A percentile compares a stretch with the other conserved stretches of the same genome.
Evolutionary conservation across 2,329 filamentous ascomycete species (phyloP).

Genomic region (Ophioceras dolichostomum): DNA sequence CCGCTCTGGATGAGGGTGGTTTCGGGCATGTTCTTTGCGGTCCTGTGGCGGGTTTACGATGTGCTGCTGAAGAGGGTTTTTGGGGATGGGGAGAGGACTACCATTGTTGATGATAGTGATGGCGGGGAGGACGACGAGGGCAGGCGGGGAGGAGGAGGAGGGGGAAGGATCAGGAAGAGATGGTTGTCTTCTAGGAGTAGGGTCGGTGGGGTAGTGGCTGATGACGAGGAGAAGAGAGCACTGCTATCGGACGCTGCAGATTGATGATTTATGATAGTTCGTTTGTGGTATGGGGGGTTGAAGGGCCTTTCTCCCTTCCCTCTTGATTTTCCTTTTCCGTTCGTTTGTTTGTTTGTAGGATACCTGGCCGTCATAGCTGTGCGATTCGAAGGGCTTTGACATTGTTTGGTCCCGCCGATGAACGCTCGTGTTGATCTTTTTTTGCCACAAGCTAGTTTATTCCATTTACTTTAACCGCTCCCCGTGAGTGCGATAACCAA

Average conservation of each 20-base stretch:
- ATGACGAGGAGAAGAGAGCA: constrained; percentile 7
- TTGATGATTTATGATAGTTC: neutral
- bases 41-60: constrained; percentile 34
- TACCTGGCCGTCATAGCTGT: too few species aligned
- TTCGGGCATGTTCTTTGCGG: constrained; percentile 37
- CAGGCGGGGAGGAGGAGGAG: neutral
- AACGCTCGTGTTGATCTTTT: too few species aligned
- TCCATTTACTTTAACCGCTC: too few species aligned
- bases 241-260: neutral
- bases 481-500: too few species aligned
- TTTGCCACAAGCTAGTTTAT: too few species aligned
- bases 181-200: too few species aligned
- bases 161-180: constrained; percentile 1
- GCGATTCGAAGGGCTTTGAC: too few species aligned
- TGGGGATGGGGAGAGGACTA: constrained; percentile 75
- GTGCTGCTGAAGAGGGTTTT: constrained; percentile 45
- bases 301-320: neutral
- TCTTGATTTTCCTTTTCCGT: neutral
- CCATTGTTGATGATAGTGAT: too few species aligned
- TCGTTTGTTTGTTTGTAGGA: too few species aligned
- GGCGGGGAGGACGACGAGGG: constrained; percentile 12
- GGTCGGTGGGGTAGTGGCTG: too few species aligned
- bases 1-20: constrained; percentile 53
- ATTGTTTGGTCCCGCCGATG: too few species aligned
- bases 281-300: too few species aligned